These are phyloP conservation scores for Suhomyces vadensis DNA, from an alignment of 805 yeast genomes.

Conservation along the genomic window DNA sequence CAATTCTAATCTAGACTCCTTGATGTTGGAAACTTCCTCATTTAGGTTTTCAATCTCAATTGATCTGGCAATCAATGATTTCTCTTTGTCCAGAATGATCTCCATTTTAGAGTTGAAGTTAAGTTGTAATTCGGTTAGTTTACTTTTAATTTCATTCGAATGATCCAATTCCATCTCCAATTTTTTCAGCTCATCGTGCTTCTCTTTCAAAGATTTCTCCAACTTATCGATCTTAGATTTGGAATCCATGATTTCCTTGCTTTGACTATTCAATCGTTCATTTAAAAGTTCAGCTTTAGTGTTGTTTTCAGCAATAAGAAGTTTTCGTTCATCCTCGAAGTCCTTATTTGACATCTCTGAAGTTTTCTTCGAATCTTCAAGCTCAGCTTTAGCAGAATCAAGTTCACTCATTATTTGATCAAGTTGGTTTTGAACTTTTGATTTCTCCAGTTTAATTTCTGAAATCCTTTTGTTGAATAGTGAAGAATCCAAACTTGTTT, in stretches of 20 bases:
- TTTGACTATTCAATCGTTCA: background rate
- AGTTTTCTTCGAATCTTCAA: conserved; percentile 1
- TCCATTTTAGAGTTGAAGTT: background rate
- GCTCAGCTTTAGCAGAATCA: conserved; percentile 15
- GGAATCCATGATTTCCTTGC: background rate
- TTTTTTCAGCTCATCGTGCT: background rate
- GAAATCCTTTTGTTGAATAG: conserved; percentile 13
- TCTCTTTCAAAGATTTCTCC: background rate
- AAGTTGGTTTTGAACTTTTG: conserved; percentile 8
- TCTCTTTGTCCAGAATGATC: background rate
- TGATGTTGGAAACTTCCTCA: background rate
- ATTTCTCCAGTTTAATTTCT: conserved; percentile 10
- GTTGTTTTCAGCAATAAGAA: background rate
- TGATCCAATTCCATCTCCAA: background rate
- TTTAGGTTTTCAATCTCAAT: background rate
- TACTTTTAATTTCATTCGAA: background rate
- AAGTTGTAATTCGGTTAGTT: background rate
- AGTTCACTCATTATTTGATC: conserved; percentile 11
- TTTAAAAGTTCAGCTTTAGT: background rate
- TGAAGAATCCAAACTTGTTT: conserved; percentile 16
- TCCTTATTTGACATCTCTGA: background rate
- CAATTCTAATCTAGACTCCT: background rate
- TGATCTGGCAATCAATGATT: background rate
- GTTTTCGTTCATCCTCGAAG: conserved; percentile 6
- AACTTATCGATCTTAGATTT: background rate